These are phyloP conservation scores for Pseudogymnoascus sp. DNA, from an alignment of 2,329 filamentous ascomycete species.

Conservation along the genomic window DNA sequence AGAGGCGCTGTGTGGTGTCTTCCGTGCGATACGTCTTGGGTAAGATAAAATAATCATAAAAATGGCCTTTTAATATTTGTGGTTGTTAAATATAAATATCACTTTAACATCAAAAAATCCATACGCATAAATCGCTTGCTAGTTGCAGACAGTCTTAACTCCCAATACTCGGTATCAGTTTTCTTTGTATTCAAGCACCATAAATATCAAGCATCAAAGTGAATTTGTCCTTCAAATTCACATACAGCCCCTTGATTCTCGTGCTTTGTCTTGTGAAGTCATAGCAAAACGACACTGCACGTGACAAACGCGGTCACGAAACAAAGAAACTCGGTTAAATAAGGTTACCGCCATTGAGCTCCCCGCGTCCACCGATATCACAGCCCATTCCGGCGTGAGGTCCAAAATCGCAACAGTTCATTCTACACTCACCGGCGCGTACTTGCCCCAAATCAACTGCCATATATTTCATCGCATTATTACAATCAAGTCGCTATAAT, in stretches of 20 bases:
- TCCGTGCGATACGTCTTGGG: not conserved
- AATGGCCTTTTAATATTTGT: not conserved
- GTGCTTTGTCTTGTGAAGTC: not conserved
- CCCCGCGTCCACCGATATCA: constrained; percentile 16
- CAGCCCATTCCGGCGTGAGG: constrained; percentile 16
- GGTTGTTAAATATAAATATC: not conserved
- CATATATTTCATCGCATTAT: not conserved
- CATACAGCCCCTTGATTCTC: not conserved
- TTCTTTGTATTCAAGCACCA: not conserved
- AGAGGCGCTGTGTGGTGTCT: not conserved
- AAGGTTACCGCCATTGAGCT: constrained; percentile 5
- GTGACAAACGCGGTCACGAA: constrained; percentile 9
- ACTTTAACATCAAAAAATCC: not conserved
- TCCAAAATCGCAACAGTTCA: constrained; percentile 16
- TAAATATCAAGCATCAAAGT: not conserved
- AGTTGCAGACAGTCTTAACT: not conserved
- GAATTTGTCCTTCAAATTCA: not conserved
- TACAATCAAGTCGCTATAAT: not conserved
- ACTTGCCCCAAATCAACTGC: not conserved
- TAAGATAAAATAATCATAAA: not conserved
- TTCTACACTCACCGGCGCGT: constrained; percentile 3
- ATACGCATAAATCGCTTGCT: not conserved
- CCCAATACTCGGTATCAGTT: too few relatives aligned
- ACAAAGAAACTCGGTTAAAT: constrained; percentile 7
- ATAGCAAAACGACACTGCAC: not conserved